Evolutionary conservation across 306 rosid species (phyloP), one percentile per base, ranked within the genome.

Genomic region (Styphnolobium japonicum): DNA sequence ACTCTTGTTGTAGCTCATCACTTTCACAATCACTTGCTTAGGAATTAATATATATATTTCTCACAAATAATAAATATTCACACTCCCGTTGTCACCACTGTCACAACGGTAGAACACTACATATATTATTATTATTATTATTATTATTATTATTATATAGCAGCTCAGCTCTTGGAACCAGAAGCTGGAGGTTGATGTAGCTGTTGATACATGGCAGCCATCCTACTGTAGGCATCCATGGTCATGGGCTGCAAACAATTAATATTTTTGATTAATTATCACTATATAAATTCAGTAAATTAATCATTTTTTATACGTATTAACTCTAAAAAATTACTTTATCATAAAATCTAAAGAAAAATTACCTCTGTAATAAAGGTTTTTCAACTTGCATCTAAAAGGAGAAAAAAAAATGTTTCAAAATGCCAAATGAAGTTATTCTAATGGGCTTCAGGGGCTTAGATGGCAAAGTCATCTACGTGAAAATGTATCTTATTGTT

Each of bases 121-220:
- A n/a, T n/a, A n/a, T n/a, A n/a, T n/a, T n/a, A n/a, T n/a, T n/a
- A n/a, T n/a, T n/a, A n/a, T n/a, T n/a, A n/a, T n/a, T n/a, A n/a
- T n/a, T n/a, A n/a, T n/a, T n/a, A n/a, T n/a, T n/a, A n/a, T n/a
- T n/a, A n/a, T n/a, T n/a, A n/a, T n/a, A n/a, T n/a, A 4, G 27
- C 6, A 36, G 55, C 73, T 90, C 87, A 92, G 76, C 66, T 84
- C 87, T 91, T 95, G 16, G 97, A 84, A 61, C 73, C 87, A 10
- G 91, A 73, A 70, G 85, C 79, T 7, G 90, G 86, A 52, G 84
- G 89, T 77, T 89, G 96, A 15, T 91, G 94, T 67, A 91, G 62
- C 71, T 93, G 99, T 7, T 93, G 98, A 80, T 88, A 93, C 88
- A 90, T 85, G 29, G 93, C 91, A 3, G 90, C 92, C 80, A 95